Base-by-base conservation (phyloP, 192 early-diverging fungal genomes). In the Obelidium mucronatum region DNA sequence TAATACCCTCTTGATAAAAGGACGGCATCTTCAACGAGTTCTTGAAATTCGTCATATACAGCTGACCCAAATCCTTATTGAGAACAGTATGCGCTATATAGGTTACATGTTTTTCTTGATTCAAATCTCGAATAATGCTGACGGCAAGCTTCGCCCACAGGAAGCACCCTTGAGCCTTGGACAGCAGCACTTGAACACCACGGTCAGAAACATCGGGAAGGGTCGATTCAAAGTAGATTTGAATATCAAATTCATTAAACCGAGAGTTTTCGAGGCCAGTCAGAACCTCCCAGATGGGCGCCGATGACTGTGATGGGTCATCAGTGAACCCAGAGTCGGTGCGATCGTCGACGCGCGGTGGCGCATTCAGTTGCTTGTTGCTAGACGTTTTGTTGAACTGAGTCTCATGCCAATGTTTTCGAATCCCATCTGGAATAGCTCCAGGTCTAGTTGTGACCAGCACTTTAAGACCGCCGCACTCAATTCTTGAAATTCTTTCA, bases 81-180 rank as follows among this genome's bases (percentile, higher is more conserved):
- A 68, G 51, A 2, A 34, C 66, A 8, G 66, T 68, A 2, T 51
- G 66, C 8, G 66, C 66, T 8, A 68, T 35, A 51, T 51, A 68
- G 22, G 51, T 8, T 1, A 68, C 30, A 28, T 68, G 66, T 19
- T 5, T 19, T 52, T 68, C 66, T 30, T 68, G 40, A 31, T 53
- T 68, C 24, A 68, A 24, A 52, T 52, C 42, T 17, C 66, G 66
- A 68, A 68, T 68, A 31, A 68, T 68, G 28, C 66, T 68, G 26
- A 68, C 66, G 13, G 66, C 66, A 1, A 68, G 34, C 40, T 52
- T 68, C 17, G 66, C 66, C 66, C 66, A 68, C 26, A 68, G 30
- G 40, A 68, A 68, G 31, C 48, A 51, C 8, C 66, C 66, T 53
- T 68, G 40, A 1, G 66, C 40, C 0, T 68, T 68, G 6, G 66